Evolutionary conservation across 129 eudicot genomes (phyloP), one percentile per base, ranked within the genome.

Genomic region (Chrysanthemum makinoi): DNA sequence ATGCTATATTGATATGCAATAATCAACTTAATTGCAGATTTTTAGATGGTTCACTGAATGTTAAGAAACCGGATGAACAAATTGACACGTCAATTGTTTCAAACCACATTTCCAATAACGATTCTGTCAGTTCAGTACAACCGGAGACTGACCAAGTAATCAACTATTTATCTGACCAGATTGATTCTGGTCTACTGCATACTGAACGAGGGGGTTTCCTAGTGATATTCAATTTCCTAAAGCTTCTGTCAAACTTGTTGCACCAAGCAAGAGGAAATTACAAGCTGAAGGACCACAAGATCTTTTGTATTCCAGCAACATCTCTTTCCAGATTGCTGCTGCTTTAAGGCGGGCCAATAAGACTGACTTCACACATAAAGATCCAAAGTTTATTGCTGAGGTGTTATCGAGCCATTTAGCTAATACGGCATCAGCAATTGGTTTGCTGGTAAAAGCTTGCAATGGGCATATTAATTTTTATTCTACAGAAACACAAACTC

Each of bases 401-500:
- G 72, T 79, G 58, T 30, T 89, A 66, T 82, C 86, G 12, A 70
- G 52, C 47, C 58, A 67, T 74, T 55, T 81, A 65, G 68, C 65
- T 53, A 77, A 68, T 48, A 65, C 68, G n/a, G 54, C 80, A 49
- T 75, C 84, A 49, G 48, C 79, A 13, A 56, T 49, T 70, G 80
- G 84, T 43, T 76, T 93, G 47, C 80, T 81, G 33, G 75, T 77
- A 56, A 85, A 82, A 80, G 92, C 96, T 64, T 93, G 98, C 82
- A 93, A 87, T 74, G 98, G 98, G 15, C 96, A 93, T 82, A 81
- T 93, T 3, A 93, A 93, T 74, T 85, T 93, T 65, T 89, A 87
- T 61, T 80, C 84, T 79, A 66, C 87, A 18, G 72, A 65, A 53
- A 51, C 65, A 49, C 82, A 64, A 53, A 74, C 66, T 77, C 85